phyloP scores from a whole-genome alignment of 345 rosid genomes.

The Pistacia integerrima region DNA sequence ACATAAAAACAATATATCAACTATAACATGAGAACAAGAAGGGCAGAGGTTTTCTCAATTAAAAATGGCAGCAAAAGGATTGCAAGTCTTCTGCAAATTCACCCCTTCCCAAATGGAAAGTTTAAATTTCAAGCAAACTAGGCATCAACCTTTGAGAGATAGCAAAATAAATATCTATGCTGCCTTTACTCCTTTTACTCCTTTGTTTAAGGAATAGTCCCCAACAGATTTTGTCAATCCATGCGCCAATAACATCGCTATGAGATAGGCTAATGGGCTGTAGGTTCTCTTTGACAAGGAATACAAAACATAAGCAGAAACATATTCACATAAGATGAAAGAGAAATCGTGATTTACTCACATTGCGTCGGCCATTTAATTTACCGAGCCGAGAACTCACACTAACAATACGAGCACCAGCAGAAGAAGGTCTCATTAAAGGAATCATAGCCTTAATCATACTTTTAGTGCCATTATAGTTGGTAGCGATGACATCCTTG shows the following conservation, averaged over 20 bases:
- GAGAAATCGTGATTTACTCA: constrained; percentile 33
- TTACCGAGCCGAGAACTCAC: constrained; percentile 88
- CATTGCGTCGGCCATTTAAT: constrained; percentile 81
- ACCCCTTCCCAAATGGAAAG: neutral
- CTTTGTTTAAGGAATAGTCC: neutral
- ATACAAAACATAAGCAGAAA: neutral
- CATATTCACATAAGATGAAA: neutral
- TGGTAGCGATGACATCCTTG: constrained; percentile 59
- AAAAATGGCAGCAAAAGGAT: neutral
- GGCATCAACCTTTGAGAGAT: neutral
- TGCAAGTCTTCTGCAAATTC: neutral
- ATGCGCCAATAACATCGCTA: neutral
- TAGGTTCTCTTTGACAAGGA: neutral
- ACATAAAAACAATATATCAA: neutral
- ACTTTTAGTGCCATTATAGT: constrained; percentile 83
- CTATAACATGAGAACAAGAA: neutral
- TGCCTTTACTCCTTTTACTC: neutral
- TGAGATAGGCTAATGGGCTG: neutral
- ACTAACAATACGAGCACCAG: constrained; percentile 82
- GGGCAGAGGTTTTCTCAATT: neutral
- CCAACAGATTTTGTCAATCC: neutral
- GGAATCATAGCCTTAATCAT: constrained; percentile 83
- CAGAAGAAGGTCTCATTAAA: constrained; percentile 67
- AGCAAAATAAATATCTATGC: neutral
- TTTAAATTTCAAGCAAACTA: neutral